These are phyloP conservation scores for Lepiota brunneoincarnata DNA, from an alignment of 768 basidiomycete species.

Conservation along the genomic window DNA sequence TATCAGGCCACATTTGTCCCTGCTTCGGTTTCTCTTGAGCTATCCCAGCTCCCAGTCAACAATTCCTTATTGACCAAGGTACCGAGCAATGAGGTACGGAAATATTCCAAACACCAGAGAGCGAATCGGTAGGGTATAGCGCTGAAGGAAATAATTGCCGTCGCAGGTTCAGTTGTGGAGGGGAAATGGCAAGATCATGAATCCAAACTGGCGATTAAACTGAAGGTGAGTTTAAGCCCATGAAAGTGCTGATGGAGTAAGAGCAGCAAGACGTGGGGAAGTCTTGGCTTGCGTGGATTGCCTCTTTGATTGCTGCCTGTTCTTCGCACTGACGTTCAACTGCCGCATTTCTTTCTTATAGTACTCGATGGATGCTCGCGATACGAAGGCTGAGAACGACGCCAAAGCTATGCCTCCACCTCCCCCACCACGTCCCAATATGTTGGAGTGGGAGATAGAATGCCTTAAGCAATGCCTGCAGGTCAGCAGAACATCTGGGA, in stretches of 20 bases:
- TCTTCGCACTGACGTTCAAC: neutral
- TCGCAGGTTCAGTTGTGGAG: too few relatives aligned
- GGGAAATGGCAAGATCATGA: too few relatives aligned
- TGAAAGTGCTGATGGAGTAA: neutral
- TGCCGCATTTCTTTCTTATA: too few relatives aligned
- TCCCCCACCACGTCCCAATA: constrained; percentile 45
- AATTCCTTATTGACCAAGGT: too few relatives aligned
- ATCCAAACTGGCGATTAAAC: too few relatives aligned
- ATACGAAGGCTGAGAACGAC: constrained; percentile 26
- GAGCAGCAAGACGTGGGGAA: neutral
- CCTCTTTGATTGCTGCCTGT: neutral
- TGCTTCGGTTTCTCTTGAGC: too few relatives aligned
- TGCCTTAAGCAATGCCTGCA: constrained; percentile 57
- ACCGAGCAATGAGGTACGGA: too few relatives aligned
- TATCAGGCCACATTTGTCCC: neutral
- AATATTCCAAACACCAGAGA: too few relatives aligned
- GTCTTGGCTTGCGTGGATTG: neutral
- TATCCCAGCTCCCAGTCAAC: too few relatives aligned
- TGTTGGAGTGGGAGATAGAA: constrained; percentile 64
- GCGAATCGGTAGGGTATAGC: too few relatives aligned
- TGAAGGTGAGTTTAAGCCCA: constrained; percentile 2
- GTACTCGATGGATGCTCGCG: constrained; percentile 8
- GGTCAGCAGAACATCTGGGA: constrained; percentile 28
- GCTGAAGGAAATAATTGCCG: too few relatives aligned
- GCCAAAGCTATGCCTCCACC: constrained; percentile 45